Evolutionary conservation across 305 asterid species (phyloP).

Genomic region (Plantago rigida): DNA sequence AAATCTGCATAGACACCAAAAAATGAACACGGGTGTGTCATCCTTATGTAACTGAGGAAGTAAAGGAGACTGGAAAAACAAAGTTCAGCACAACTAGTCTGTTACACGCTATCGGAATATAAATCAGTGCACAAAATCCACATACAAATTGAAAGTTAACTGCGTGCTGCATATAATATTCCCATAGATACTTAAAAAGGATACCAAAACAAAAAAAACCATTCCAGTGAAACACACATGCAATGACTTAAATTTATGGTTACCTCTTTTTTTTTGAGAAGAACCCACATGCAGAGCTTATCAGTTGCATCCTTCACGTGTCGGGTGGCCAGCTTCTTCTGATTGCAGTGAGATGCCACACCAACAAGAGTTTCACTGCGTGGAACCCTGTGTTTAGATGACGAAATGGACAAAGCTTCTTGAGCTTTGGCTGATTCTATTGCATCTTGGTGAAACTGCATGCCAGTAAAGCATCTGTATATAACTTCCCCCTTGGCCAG

Average conservation of each 20-base stretch:
- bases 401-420: conserved; percentile 50
- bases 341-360: conserved; percentile 73
- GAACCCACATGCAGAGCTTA: conserved; percentile 64
- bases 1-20: conserved; percentile 40
- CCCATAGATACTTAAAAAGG: not conserved
- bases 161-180: too few relatives aligned
- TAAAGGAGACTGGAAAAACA: not conserved
- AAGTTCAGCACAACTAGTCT: not conserved
- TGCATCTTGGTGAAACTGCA: conserved; percentile 36
- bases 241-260: not conserved
- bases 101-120: too few relatives aligned
- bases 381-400: conserved; percentile 43
- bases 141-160: not conserved
- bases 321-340: conserved; percentile 64
- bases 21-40: not conserved
- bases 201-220: too few relatives aligned
- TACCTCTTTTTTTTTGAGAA: conserved; percentile 62
- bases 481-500: conserved; percentile 23
- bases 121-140: not conserved
- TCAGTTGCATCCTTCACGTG: conserved; percentile 62
- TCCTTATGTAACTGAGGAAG: not conserved
- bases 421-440: conserved; percentile 50
- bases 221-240: not conserved
- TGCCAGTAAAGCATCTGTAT: conserved; percentile 51
- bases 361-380: conserved; percentile 40